These are phyloP conservation scores for Saccharomyces paradoxus DNA, from an alignment of 805 yeast genomes.

Conservation along the genomic window DNA sequence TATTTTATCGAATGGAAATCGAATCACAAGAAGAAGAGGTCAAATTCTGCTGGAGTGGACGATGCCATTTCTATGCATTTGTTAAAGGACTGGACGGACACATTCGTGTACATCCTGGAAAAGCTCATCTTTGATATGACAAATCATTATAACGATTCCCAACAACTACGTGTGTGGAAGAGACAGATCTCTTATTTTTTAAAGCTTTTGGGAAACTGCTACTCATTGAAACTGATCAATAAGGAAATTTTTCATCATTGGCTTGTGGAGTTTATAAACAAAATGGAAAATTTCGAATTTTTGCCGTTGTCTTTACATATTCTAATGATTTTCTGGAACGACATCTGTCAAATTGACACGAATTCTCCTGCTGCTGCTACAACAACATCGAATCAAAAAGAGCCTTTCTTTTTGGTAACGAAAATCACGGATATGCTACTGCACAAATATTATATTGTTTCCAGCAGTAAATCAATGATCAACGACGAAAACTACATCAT, in stretches of 20 bases:
- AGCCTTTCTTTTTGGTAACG: conserved; percentile 42
- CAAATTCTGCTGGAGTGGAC: conserved; percentile 2
- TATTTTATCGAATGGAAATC: conserved; percentile 58
- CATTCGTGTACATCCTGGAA: conserved; percentile 48
- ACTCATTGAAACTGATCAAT: conserved; percentile 60
- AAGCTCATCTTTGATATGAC: conserved; percentile 29
- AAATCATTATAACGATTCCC: conserved; percentile 23
- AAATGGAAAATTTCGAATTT: conserved; percentile 32
- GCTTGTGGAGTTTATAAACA: conserved; percentile 46
- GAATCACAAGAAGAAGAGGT: conserved; percentile 5
- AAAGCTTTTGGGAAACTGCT: conserved; percentile 54
- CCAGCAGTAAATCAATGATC: conserved; percentile 29
- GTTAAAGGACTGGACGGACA: conserved; percentile 87
- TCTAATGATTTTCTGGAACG: conserved; percentile 64
- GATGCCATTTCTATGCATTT: conserved; percentile 46
- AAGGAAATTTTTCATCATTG: conserved; percentile 53
- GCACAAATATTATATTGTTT: conserved; percentile 36
- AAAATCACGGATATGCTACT: conserved; percentile 57
- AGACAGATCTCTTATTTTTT: conserved; percentile 50
- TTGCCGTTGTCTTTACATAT: conserved; percentile 45
- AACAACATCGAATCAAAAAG: neutral
- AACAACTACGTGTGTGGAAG: conserved; percentile 34
- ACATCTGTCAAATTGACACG: conserved; percentile 36
- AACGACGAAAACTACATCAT: conserved; percentile 32
- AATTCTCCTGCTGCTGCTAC: conserved; percentile 27